Evolutionary conservation across 2,329 filamentous ascomycete genomes (phyloP), one percentile per base, ranked within the genome.

Genomic region (Phialophora expanda): DNA sequence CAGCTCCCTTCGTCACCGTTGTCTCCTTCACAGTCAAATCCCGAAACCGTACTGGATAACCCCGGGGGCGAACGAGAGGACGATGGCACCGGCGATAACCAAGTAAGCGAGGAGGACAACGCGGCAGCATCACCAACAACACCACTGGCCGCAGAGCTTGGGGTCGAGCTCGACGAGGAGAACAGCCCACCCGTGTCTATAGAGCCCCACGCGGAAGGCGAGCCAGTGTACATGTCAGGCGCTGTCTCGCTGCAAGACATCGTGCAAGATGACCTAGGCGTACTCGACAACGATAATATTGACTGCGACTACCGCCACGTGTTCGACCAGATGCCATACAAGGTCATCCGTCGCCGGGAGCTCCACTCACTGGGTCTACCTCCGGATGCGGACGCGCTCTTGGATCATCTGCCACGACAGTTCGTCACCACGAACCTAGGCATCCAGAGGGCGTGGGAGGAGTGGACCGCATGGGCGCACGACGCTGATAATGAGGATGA

Each of bases 361-460:
- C 61, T 67, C 12, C 56, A 44, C 17, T n/a, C 38, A n/a, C 17
- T 44, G 17, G 38, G 38, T 17, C 17, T 44, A 17, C 38, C 38
- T n/a, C 26, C 20, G 20, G 28, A 6, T 62, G n/a, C 55, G 55
- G 11, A 12, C 24, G 2, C 24, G 48, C 5, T 68, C 38, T 17
- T 44, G 14, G 38, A 44, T 44, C 14, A 6, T 44, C 38, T 44
- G 17, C 38, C 38, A 5, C 17, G 6, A 44, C 5, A 44, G 38
- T 44, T 56, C 44, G 41, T 63, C 26, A 68, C 60, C 26, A 68
- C 66, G 4, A 46, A 41, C 54, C 50, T 46, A 14, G 66, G 66
- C 7, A 28, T 68, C 24, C 24, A 51, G 48, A 51, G 24, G 9
- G 48, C 48, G 20, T 51, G 20, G 48, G 24, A 51, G 4, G 5